Conservation (phyloP, 129 eudicot genomes). For the Escallonia herrerae region DNA sequence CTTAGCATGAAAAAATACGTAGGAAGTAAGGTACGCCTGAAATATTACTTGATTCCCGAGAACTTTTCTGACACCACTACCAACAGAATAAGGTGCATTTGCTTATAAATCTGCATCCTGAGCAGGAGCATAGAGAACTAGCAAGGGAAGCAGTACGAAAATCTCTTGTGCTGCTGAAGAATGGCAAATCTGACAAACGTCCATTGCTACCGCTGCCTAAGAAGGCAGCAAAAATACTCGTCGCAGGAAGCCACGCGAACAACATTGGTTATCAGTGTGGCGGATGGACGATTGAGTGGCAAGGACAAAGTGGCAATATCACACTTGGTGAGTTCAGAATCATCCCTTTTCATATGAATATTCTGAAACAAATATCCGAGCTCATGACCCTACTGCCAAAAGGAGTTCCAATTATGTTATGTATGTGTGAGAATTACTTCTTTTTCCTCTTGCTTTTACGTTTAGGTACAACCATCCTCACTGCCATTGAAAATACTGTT, state of each 20-base stretch:
- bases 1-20: constrained; percentile 48
- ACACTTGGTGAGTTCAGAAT: constrained; percentile 41
- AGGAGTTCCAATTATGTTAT: not conserved
- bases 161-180: constrained; percentile 74
- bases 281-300: constrained; percentile 95
- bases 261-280: constrained; percentile 82
- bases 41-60: too few species aligned
- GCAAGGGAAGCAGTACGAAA: constrained; percentile 90
- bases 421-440: not conserved
- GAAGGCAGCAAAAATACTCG: constrained; percentile 59
- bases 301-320: constrained; percentile 60
- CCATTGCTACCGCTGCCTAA: constrained; percentile 73
- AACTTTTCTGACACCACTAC: too few species aligned
- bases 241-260: constrained; percentile 75
- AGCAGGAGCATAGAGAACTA: constrained; percentile 62
- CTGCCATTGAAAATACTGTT: constrained; percentile 51
- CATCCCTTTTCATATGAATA: not conserved
- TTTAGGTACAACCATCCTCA: constrained; percentile 73
- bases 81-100: not conserved
- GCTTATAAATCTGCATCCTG: not conserved
- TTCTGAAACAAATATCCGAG: not conserved
- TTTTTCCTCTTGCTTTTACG: not conserved
- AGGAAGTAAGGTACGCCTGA: constrained; percentile 31
- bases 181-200: constrained; percentile 38
- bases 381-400: not conserved